Evolutionary conservation across 2,329 filamentous ascomycete species (phyloP).

Genomic region (Alternaria burnsii): DNA sequence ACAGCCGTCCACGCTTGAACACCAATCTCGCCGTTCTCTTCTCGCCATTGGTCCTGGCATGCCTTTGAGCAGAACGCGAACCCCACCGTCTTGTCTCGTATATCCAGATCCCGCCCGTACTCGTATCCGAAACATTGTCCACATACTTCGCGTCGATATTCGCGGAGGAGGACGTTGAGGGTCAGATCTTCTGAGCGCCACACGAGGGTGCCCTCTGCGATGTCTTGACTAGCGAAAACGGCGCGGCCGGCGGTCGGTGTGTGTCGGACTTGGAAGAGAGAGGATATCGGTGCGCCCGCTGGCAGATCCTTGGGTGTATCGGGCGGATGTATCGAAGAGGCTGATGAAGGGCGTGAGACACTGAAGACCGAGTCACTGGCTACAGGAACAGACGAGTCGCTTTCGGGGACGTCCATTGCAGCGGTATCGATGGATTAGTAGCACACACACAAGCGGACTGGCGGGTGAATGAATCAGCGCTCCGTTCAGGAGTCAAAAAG

Average conservation of each 20-base stretch:
- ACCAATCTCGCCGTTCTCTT: slow-evolving; percentile 37
- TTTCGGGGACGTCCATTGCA: slow-evolving; percentile 17
- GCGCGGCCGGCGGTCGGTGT: slow-evolving; percentile 56
- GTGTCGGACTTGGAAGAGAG: slow-evolving; percentile 50
- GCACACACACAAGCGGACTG: slow-evolving; percentile 5
- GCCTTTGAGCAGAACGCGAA: slow-evolving; percentile 54
- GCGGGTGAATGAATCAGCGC: neutral
- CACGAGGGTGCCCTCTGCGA: slow-evolving; percentile 49
- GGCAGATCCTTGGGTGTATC: slow-evolving; percentile 22
- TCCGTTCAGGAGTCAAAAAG: slow-evolving; percentile 6
- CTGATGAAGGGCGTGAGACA: slow-evolving; percentile 25
- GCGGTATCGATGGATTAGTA: slow-evolving; percentile 10
- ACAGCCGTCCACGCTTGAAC: slow-evolving; percentile 47
- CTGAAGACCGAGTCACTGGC: slow-evolving; percentile 21
- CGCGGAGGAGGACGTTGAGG: slow-evolving; percentile 54
- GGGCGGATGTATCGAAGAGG: slow-evolving; percentile 18
- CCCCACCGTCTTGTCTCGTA: slow-evolving; percentile 50
- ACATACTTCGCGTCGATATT: slow-evolving; percentile 60
- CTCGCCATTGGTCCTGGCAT: slow-evolving; percentile 51
- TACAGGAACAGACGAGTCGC: slow-evolving; percentile 18
- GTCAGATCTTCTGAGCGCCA: slow-evolving; percentile 50
- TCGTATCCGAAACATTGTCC: slow-evolving; percentile 58
- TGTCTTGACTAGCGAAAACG: slow-evolving; percentile 51
- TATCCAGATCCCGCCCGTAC: slow-evolving; percentile 51
- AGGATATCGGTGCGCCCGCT: slow-evolving; percentile 35